Percentiles rank a stretch among this genome's conserved stretches.
Evolutionary conservation across 495 filamentous ascomycete species (phyloP).

Genomic region (Podospora pseudoanserina): DNA sequence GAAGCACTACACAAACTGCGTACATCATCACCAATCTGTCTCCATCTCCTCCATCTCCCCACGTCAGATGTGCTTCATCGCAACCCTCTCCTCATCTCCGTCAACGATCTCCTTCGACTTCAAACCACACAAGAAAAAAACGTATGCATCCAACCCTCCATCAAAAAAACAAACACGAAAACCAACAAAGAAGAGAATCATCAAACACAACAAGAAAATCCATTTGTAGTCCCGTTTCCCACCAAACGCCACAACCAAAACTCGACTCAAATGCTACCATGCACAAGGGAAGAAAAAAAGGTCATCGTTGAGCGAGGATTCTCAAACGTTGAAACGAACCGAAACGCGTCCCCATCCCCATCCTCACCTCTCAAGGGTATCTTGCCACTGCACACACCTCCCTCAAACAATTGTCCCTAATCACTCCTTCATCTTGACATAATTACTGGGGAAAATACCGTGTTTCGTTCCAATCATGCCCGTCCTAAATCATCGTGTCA

Average conservation of each 20-base stretch:
- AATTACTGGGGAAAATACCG: slow-evolving; percentile 57
- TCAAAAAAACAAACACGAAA: neutral
- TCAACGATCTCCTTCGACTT: neutral
- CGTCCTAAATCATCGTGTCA: slow-evolving; percentile 41
- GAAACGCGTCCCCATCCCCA: neutral
- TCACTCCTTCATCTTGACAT: slow-evolving; percentile 49
- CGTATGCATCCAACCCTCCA: neutral
- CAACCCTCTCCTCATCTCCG: neutral
- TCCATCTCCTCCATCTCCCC: neutral
- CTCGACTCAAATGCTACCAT: neutral
- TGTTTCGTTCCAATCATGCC: slow-evolving; percentile 52
- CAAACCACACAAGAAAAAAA: neutral
- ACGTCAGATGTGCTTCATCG: neutral
- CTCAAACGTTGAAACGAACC: neutral
- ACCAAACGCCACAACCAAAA: neutral
- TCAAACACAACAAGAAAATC: neutral
- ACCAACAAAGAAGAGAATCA: neutral
- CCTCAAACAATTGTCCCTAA: neutral
- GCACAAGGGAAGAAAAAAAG: neutral
- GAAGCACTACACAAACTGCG: neutral
- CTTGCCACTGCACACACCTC: neutral
- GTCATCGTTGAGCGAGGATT: neutral
- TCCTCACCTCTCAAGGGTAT: neutral
- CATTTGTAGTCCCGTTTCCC: neutral
- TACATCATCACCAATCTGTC: neutral